Evolutionary conservation across 495 filamentous ascomycete species (phyloP).

Genomic region (Podospora appendiculata): DNA sequence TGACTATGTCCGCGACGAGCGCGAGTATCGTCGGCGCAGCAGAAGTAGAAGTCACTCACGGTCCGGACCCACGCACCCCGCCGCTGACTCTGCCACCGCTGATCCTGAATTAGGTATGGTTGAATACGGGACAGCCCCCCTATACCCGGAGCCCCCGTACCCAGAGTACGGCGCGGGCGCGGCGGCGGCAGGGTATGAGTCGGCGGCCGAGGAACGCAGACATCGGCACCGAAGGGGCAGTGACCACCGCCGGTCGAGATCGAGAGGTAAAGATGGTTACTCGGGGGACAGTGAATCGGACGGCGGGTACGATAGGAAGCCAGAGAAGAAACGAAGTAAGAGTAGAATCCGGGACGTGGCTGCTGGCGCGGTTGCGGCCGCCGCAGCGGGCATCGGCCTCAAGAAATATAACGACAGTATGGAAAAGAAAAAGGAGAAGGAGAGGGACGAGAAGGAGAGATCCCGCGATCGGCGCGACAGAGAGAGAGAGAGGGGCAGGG

Average conservation of each 20-base stretch:
- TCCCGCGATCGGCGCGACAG: constrained; percentile 17
- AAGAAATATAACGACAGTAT: constrained; percentile 56
- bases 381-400: constrained; percentile 70
- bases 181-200: constrained; percentile 20
- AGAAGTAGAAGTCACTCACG: constrained; percentile 48
- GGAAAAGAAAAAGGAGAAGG: constrained; percentile 41
- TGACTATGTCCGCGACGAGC: constrained; percentile 17
- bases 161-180: constrained; percentile 6
- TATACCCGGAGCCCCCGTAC: constrained; percentile 27
- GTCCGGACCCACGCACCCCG: constrained; percentile 44
- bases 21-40: constrained; percentile 30
- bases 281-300: constrained; percentile 27
- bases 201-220: constrained; percentile 23
- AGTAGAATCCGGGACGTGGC: constrained; percentile 60
- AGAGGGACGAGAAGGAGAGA: constrained; percentile 21
- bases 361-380: constrained; percentile 60
- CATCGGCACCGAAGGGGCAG: constrained; percentile 19
- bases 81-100: constrained; percentile 34
- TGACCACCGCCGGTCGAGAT: not conserved
- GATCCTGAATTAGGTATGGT: constrained; percentile 66
- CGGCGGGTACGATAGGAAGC: constrained; percentile 16
- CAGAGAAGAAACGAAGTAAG: constrained; percentile 49
- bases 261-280: constrained; percentile 12
- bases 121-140: constrained; percentile 68
- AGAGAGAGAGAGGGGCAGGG: constrained; percentile 13